phyloP scores from a whole-genome alignment of 169 alveolate genomes.

The Plasmodium knowlesi region DNA sequence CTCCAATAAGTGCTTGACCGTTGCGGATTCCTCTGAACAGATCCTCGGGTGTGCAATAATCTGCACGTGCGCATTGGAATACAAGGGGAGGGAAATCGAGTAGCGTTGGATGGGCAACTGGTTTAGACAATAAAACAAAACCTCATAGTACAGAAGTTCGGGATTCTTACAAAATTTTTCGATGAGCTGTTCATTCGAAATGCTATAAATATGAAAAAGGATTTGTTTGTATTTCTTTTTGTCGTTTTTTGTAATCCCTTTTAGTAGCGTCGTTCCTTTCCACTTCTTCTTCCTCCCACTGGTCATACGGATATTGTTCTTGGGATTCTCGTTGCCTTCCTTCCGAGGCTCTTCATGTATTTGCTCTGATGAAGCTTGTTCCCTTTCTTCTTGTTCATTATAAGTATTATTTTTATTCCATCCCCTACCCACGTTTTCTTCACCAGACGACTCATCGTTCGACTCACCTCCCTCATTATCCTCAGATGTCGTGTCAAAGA shows the following conservation, averaged over 20 bases:
- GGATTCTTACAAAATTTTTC: constrained; percentile 61
- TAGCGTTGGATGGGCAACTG: constrained; percentile 58
- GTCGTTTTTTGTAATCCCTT: constrained; percentile 68
- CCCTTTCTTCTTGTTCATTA: not conserved
- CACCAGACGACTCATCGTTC: not conserved
- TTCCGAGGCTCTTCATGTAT: not conserved
- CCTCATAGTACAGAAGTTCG: constrained; percentile 60
- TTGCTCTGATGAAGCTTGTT: not conserved
- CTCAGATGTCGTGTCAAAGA: constrained; percentile 50
- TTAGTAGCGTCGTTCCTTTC: constrained; percentile 30
- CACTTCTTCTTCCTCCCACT: not conserved
- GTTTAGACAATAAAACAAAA: constrained; percentile 44
- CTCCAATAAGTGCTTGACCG: constrained; percentile 48
- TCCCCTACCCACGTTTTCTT: not conserved
- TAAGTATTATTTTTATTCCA: not conserved
- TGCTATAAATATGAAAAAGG: constrained; percentile 39
- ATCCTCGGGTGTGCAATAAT: constrained; percentile 70
- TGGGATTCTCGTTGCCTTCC: not conserved
- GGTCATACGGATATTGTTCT: not conserved
- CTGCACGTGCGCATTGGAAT: constrained; percentile 73
- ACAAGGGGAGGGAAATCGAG: constrained; percentile 35
- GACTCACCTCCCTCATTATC: constrained; percentile 6
- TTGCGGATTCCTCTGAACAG: constrained; percentile 63
- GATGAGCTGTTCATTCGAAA: constrained; percentile 43
- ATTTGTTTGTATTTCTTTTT: constrained; percentile 44